phyloP scores from a whole-genome alignment of 768 basidiomycete genomes.

The Hypholoma sublateritium region DNA sequence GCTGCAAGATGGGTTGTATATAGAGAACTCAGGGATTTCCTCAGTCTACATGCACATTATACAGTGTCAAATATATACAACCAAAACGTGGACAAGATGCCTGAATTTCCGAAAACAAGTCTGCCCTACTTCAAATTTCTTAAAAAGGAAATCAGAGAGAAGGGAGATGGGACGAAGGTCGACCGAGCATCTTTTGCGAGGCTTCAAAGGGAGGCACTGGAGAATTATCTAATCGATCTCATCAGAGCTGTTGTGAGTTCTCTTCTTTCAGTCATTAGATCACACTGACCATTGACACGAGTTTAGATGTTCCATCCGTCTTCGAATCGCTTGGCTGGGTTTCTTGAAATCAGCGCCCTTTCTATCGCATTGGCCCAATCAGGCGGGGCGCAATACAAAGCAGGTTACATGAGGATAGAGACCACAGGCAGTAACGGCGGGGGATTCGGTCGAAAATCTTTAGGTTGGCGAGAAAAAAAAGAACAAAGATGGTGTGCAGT shows the following conservation, averaged over 20 bases:
- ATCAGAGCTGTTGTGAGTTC: slow-evolving; percentile 83
- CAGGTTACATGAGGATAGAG: slow-evolving; percentile 73
- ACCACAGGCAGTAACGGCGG: slow-evolving; percentile 48
- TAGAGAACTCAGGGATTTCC: slow-evolving; percentile 88
- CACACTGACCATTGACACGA: not conserved
- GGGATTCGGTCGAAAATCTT: slow-evolving; percentile 66
- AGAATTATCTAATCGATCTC: slow-evolving; percentile 84
- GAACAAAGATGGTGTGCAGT: slow-evolving; percentile 88
- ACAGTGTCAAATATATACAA: slow-evolving; percentile 80
- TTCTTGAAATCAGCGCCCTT: slow-evolving; percentile 89
- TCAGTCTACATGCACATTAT: slow-evolving; percentile 89
- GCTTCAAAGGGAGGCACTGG: slow-evolving; percentile 77
- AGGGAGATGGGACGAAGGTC: slow-evolving; percentile 40
- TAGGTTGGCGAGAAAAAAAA: slow-evolving; percentile 56
- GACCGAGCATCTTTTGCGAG: slow-evolving; percentile 77
- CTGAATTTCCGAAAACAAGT: slow-evolving; percentile 91
- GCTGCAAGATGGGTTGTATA: slow-evolving; percentile 94
- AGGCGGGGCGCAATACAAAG: slow-evolving; percentile 90
- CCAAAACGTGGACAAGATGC: slow-evolving; percentile 71
- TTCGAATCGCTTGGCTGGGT: slow-evolving; percentile 84
- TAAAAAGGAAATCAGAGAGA: slow-evolving; percentile 58
- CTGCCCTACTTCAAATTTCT: slow-evolving; percentile 86
- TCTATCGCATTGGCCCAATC: slow-evolving; percentile 76
- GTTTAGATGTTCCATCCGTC: slow-evolving; percentile 93
- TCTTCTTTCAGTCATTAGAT: not conserved